Evolutionary conservation across 495 filamentous ascomycete genomes (phyloP).

Genomic region (Aspergillus cristatus): DNA sequence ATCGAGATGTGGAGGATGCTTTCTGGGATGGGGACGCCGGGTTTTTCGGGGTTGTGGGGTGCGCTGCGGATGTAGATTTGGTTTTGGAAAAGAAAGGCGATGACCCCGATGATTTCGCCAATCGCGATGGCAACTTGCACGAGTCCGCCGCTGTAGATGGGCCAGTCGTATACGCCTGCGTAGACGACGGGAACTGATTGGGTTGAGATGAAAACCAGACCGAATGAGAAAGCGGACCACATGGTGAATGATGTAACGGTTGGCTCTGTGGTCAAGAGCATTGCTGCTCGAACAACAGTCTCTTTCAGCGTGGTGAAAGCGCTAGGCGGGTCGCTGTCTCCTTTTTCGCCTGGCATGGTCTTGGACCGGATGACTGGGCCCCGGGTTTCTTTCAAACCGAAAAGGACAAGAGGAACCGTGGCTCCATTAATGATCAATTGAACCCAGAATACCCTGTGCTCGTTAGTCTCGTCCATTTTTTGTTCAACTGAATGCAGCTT

Average conservation of each 20-base stretch:
- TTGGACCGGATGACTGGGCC: conserved; percentile 2
- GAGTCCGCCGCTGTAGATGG: conserved; percentile 1
- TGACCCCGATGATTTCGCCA: conserved; percentile 6
- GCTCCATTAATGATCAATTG: conserved; percentile 7
- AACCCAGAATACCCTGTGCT: conserved; percentile 9
- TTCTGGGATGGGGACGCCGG: conserved; percentile 8
- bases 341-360: neutral
- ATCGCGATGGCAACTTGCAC: conserved; percentile 6
- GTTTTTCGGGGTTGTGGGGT: conserved; percentile 4
- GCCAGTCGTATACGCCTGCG: conserved; percentile 3
- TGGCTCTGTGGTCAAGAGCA: conserved; percentile 7
- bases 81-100: conserved; percentile 3
- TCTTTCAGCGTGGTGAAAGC: conserved; percentile 1
- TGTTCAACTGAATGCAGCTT: neutral
- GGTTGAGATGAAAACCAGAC: conserved; percentile 9
- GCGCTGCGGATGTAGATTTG: conserved; percentile 3
- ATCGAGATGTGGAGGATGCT: conserved; percentile 10
- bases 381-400: conserved; percentile 6
- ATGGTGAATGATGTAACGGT: conserved; percentile 6
- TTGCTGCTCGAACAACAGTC: conserved; percentile 3
- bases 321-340: neutral
- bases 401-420: neutral
- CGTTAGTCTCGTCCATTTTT: neutral
- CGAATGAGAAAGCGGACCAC: conserved; percentile 9
- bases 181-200: conserved; percentile 9